Evolutionary conservation across 768 basidiomycete genomes (phyloP), one percentile per base, ranked within the genome.

Genomic region (Hysterangium stoloniferum): DNA sequence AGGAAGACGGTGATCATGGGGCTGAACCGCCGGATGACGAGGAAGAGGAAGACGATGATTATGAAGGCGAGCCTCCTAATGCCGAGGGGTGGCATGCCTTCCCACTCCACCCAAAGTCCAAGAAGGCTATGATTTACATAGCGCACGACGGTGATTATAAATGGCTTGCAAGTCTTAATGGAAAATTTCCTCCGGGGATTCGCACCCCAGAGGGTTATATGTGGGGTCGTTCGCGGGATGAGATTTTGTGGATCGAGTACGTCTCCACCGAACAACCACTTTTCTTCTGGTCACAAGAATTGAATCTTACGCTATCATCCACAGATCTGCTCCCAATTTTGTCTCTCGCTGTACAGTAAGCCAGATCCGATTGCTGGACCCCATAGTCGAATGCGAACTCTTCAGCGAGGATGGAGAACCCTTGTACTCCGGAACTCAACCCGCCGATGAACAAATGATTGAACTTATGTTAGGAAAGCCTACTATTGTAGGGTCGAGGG

Each of bases 1-100:
- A n/a, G n/a, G n/a, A n/a, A n/a, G n/a, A n/a, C n/a, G n/a, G n/a
- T n/a, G n/a, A n/a, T n/a, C n/a, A n/a, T n/a, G n/a, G n/a, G n/a
- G n/a, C n/a, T n/a, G n/a, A n/a, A n/a, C n/a, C n/a, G n/a, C n/a
- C n/a, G n/a, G n/a, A n/a, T n/a, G n/a, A n/a, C n/a, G n/a, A n/a
- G n/a, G n/a, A n/a, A n/a, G n/a, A n/a, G n/a, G n/a, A 45, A 3
- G 44, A 25, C 19, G 44, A 45, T 9, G 17, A 34, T 28, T 8
- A 45, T 45, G 44, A 31, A 25, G 44, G 44, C 7, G 44, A 45
- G 4, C 24, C 44, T 45, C 24, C 44, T 28, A 28, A 31, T n/a
- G 7, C 15, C 24, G 44, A 31, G 9, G 44, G 44, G 31, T 45
- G 31, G 24, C 44, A 45, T 31, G 2, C 15, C 31, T 45, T 15